Conservation (phyloP, 2,329 filamentous ascomycete species). For the Tetracladium maxilliforme region DNA sequence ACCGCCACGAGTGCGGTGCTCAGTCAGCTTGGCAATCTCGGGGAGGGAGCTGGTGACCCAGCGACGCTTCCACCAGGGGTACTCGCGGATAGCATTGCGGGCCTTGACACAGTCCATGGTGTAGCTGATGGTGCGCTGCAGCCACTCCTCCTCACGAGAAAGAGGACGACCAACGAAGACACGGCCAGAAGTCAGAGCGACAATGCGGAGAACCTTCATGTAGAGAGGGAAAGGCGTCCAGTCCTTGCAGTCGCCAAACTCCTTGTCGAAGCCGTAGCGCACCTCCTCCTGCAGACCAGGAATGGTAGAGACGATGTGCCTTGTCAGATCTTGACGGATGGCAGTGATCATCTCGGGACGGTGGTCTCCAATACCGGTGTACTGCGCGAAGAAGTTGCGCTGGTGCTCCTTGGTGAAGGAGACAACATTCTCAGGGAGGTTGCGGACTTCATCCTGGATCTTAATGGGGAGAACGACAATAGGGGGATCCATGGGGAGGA, state of each 20-base stretch:
- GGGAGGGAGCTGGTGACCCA: slow-evolving; percentile 5
- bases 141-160: slow-evolving; percentile 17
- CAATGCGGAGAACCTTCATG: slow-evolving; percentile 15
- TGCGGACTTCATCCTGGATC: slow-evolving; percentile 8
- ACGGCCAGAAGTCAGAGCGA: slow-evolving; percentile 24
- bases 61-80: slow-evolving; percentile 3
- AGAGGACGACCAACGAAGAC: slow-evolving; percentile 26
- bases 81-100: slow-evolving; percentile 9
- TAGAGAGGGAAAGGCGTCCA: slow-evolving; percentile 17
- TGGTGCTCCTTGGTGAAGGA: slow-evolving; percentile 8
- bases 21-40: slow-evolving; percentile 5
- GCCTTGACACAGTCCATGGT: slow-evolving; percentile 8
- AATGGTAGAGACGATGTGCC: slow-evolving; percentile 7
- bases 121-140: slow-evolving; percentile 11
- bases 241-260: slow-evolving; percentile 11
- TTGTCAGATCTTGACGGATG: slow-evolving; percentile 10
- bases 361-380: slow-evolving; percentile 9
- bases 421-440: slow-evolving; percentile 8
- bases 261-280: slow-evolving; percentile 6
- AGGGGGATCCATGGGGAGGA: slow-evolving; percentile 4
- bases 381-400: slow-evolving; percentile 5
- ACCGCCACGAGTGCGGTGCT: slow-evolving; percentile 3
- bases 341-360: slow-evolving; percentile 4
- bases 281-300: slow-evolving; percentile 11
- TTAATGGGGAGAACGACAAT: slow-evolving; percentile 10